These are phyloP conservation scores for Suillus americanus DNA, from an alignment of 768 basidiomycete genomes.

Conservation along the genomic window DNA sequence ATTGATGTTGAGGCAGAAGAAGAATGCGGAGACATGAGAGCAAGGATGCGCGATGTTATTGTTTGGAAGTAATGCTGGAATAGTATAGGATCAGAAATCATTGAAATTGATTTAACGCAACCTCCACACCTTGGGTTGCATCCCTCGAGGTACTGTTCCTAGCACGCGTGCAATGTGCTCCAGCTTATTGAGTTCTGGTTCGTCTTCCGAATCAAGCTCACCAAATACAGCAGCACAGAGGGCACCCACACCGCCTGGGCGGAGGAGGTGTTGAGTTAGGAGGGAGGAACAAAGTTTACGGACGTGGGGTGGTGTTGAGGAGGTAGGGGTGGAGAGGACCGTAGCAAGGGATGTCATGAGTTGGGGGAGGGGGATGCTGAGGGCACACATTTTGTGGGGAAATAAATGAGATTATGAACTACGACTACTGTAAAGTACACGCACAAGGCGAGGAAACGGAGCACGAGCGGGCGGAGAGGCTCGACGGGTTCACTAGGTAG, in stretches of 20 bases:
- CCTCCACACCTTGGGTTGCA: slow-evolving; percentile 48
- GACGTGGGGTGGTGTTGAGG: slow-evolving; percentile 46
- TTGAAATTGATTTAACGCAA: background rate
- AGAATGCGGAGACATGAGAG: slow-evolving; percentile 38
- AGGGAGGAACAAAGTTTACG: slow-evolving; percentile 60
- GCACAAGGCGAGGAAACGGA: slow-evolving; percentile 64
- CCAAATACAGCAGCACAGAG: slow-evolving; percentile 70
- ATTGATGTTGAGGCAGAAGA: slow-evolving; percentile 10
- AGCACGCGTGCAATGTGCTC: slow-evolving; percentile 71
- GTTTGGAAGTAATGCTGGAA: slow-evolving; percentile 59
- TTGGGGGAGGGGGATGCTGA: slow-evolving; percentile 61
- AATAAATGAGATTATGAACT: slow-evolving; percentile 8
- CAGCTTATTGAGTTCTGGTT: slow-evolving; percentile 64
- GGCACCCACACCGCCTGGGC: slow-evolving; percentile 68
- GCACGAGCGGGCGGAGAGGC: slow-evolving; percentile 46
- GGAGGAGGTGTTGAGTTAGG: slow-evolving; percentile 68
- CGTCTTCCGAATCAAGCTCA: slow-evolving; percentile 51
- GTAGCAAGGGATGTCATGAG: slow-evolving; percentile 63
- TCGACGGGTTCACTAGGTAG: slow-evolving; percentile 53
- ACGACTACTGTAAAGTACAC: slow-evolving; percentile 27
- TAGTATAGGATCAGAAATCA: background rate
- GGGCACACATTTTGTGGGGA: background rate
- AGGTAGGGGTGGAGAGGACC: slow-evolving; percentile 44
- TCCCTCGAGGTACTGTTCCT: slow-evolving; percentile 56
- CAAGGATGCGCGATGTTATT: slow-evolving; percentile 56